Evolutionary conservation across 108 stramenopile species (phyloP).

Genomic region (Aurantiochytrium sp.): DNA sequence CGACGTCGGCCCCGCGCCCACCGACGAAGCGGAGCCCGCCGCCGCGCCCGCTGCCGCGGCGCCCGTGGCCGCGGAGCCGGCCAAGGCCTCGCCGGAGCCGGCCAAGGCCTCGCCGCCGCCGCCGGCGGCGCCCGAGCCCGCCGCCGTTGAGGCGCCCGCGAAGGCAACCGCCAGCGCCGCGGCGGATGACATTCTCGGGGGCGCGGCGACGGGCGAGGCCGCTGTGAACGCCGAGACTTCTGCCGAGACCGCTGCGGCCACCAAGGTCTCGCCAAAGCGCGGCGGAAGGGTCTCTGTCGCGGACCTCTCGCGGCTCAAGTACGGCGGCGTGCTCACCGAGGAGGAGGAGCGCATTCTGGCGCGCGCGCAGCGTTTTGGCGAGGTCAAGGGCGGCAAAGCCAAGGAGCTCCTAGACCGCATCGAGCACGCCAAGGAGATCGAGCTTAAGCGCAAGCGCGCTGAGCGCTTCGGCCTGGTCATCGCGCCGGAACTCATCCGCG

Average conservation of each 20-base stretch:
- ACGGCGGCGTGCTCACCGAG: background rate
- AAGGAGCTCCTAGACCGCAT: background rate
- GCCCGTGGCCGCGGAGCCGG: background rate
- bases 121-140: no score
- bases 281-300: background rate
- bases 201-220: background rate
- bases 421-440: background rate
- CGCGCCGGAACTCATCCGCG: background rate
- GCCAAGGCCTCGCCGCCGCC: no score
- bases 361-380: background rate
- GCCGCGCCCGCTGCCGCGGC: background rate
- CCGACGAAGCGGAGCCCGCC: background rate
- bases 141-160: no score
- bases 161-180: no score
- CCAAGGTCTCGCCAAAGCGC: background rate
- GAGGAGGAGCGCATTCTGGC: background rate
- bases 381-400: background rate
- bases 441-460: background rate
- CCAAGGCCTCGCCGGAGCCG: background rate
- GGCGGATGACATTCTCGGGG: no score
- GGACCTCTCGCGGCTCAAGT: background rate
- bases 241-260: background rate
- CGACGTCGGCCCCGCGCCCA: background rate
- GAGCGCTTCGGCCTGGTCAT: background rate
- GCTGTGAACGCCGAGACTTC: background rate